These are phyloP conservation scores for Phytophthora hibernalis DNA, from an alignment of 352 stramenopile genomes.

Conservation along the genomic window DNA sequence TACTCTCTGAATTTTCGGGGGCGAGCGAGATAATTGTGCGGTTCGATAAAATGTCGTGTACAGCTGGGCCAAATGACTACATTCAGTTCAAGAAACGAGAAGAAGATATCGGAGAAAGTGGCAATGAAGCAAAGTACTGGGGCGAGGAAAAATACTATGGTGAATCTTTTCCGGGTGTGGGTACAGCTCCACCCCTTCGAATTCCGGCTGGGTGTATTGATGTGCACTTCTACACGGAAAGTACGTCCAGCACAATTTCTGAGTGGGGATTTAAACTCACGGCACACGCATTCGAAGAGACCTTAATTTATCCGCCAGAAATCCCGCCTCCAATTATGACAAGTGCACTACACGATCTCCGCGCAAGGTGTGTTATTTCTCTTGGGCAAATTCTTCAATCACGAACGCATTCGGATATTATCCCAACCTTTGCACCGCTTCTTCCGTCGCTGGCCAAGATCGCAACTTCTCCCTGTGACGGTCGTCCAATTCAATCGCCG, in stretches of 20 bases:
- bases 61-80: slow-evolving; percentile 79
- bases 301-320: slow-evolving; percentile 58
- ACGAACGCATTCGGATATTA: slow-evolving; percentile 14
- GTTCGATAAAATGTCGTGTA: slow-evolving; percentile 84
- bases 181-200: slow-evolving; percentile 55
- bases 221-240: slow-evolving; percentile 78
- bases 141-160: slow-evolving; percentile 82
- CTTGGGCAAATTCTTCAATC: slow-evolving; percentile 42
- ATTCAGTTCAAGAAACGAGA: slow-evolving; percentile 75
- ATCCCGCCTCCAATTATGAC: slow-evolving; percentile 45
- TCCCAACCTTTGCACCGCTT: slow-evolving; percentile 31
- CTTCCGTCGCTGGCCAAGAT: slow-evolving; percentile 48
- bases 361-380: slow-evolving; percentile 64
- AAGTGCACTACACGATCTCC: slow-evolving; percentile 66
- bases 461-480: slow-evolving; percentile 53
- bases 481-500: slow-evolving; percentile 53
- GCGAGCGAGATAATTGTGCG: slow-evolving; percentile 77
- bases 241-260: slow-evolving; percentile 40
- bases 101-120: slow-evolving; percentile 22
- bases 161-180: slow-evolving; percentile 71
- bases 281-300: slow-evolving; percentile 71
- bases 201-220: slow-evolving; percentile 74
- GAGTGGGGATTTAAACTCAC: slow-evolving; percentile 89
- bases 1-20: slow-evolving; percentile 70
- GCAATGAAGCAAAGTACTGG: slow-evolving; percentile 51